Evolutionary conservation across 805 yeast species (phyloP), one percentile per base, ranked within the genome.

Genomic region (Lachancea waltii): DNA sequence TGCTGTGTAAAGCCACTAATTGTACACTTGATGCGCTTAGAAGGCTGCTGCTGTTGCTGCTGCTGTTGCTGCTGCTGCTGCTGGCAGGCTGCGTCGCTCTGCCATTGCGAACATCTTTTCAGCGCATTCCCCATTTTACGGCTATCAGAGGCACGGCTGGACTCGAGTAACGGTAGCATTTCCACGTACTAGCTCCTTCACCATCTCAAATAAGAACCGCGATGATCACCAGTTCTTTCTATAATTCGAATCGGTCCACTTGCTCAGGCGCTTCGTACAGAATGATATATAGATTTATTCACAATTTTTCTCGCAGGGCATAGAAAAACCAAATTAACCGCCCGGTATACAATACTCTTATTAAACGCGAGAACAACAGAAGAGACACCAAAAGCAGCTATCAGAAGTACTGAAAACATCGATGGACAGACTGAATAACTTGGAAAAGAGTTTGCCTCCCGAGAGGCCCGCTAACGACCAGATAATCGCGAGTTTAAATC

Each of bases 401-500:
- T 11, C 3, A 27, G 16, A 27, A 27, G 18, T 22, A 15, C 16
- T 14, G 15, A 23, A 22, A 27, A 8, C 14, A 3, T 27, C 10
- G 8, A 56, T 57, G 62, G 62, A 55, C 18, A 46, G 41, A 13
- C 36, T 57, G 13, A 38, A 42, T 11, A 34, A 49, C 4, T 31
- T 57, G 20, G 60, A 50, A 19, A 41, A 50, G 4, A 50, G 56
- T 36, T 37, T 57, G 19, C 61, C 62, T 3, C 60, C 60, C 5
- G 60, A 54, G 33, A 56, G 54, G 27, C 53, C 59, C 3, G 60
- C 60, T 2, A 53, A 60, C 7, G 43, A 46, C 16, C 56, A 53
- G 28, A 51, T 51, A 2, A 48, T 57, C 4, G 52, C 50, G 8
- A 35, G 44, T 20, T 60, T 79, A 32, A 73, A 69, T 42, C 62